These are phyloP conservation scores for Xylariales sp. DNA, from an alignment of 2,329 filamentous ascomycete species.

Conservation along the genomic window DNA sequence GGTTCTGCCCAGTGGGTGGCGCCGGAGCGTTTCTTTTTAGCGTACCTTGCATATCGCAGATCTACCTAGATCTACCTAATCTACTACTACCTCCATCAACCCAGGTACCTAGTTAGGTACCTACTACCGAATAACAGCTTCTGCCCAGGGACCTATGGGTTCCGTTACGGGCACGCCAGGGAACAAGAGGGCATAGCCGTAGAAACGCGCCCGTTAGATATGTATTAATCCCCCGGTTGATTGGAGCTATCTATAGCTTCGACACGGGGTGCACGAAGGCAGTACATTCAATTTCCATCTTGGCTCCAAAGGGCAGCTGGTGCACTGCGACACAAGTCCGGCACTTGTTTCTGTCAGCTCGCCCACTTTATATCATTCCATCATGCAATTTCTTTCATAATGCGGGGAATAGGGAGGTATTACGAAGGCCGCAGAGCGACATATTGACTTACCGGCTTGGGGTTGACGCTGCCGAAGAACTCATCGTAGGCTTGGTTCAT, in stretches of 20 bases:
- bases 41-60: constrained; percentile 7
- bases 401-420: background rate
- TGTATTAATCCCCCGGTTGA: background rate
- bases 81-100: too few species aligned
- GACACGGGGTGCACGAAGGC: constrained; percentile 52
- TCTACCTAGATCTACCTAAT: background rate
- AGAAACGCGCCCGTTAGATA: too few species aligned
- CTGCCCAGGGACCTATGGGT: too few species aligned
- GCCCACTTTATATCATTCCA: background rate
- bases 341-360: constrained; percentile 47
- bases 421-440: background rate
- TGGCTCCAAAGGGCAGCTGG: constrained; percentile 75
- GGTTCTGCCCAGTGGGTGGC: too few species aligned
- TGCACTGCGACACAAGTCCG: constrained; percentile 80
- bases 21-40: background rate
- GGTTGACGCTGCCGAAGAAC: constrained; percentile 56
- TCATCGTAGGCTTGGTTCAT: constrained; percentile 68
- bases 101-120: background rate
- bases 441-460: constrained; percentile 61
- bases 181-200: too few species aligned
- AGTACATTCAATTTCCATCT: constrained; percentile 81
- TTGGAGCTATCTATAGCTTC: constrained; percentile 36
- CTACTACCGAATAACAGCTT: background rate
- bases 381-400: constrained; percentile 39
- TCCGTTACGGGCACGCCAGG: too few species aligned